A percentile compares a stretch with the other conserved stretches of the same genome.
Conservation (phyloP, 2,329 filamentous ascomycete species). For the Bipolaris cookei region DNA sequence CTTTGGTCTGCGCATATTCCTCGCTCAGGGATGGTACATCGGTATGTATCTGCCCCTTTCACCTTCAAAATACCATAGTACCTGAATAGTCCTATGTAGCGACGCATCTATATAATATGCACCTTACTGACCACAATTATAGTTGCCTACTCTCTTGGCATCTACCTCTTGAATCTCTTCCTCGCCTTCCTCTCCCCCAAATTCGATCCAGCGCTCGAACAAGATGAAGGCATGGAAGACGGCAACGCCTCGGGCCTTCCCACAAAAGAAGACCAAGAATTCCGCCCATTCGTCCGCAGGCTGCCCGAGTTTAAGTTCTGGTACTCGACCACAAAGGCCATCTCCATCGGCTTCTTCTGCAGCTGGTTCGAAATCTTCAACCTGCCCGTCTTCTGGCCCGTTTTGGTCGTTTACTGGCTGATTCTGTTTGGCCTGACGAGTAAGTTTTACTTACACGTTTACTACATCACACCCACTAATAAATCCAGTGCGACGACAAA, state of each 20-base stretch:
- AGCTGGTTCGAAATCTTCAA: slow-evolving; percentile 95
- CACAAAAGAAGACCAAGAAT: slow-evolving; percentile 96
- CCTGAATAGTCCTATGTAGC: neutral
- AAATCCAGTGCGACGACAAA: slow-evolving; percentile 88
- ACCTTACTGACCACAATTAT: slow-evolving; percentile 12
- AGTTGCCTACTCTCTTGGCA: slow-evolving; percentile 97
- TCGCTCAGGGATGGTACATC: slow-evolving; percentile 98
- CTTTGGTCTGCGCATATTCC: slow-evolving; percentile 87
- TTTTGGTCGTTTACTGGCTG: slow-evolving; percentile 97
- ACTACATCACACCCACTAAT: neutral
- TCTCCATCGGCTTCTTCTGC: slow-evolving; percentile 82
- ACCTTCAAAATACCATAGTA: neutral
- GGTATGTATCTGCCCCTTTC: slow-evolving; percentile 62
- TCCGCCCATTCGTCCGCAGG: slow-evolving; percentile 93
- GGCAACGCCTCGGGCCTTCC: slow-evolving; percentile 78
- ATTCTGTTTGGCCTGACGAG: slow-evolving; percentile 95
- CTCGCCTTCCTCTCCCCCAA: slow-evolving; percentile 98
- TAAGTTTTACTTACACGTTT: slow-evolving; percentile 57
- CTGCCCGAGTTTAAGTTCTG: slow-evolving; percentile 99
- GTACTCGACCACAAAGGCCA: slow-evolving; percentile 90
- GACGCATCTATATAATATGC: neutral
- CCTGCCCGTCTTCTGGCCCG: slow-evolving; percentile 98
- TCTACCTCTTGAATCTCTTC: slow-evolving; percentile 99
- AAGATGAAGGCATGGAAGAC: slow-evolving; percentile 96
- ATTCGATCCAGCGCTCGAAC: slow-evolving; percentile 95